Evolutionary conservation across 345 rosid genomes (phyloP).

Genomic region (Pugionium dolabratum): DNA sequence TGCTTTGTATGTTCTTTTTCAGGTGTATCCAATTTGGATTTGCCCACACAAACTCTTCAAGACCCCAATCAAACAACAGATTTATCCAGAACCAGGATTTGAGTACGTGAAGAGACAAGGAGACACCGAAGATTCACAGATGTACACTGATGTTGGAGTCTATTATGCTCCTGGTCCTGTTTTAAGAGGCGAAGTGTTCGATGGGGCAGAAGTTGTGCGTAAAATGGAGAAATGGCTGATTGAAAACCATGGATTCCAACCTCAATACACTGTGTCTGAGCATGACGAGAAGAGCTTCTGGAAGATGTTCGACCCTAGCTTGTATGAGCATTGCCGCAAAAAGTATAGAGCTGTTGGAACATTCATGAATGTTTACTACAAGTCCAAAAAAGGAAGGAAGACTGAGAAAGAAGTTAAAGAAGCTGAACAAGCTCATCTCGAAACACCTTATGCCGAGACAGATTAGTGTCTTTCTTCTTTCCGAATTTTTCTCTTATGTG

Average conservation of each 20-base stretch:
- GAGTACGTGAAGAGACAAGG: constrained; percentile 79
- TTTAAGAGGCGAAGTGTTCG: constrained; percentile 83
- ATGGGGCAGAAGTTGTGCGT: constrained; percentile 79
- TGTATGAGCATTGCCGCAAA: constrained; percentile 70
- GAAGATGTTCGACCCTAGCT: constrained; percentile 85
- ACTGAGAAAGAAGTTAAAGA: constrained; percentile 91
- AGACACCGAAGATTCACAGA: constrained; percentile 78
- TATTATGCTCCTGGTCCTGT: constrained; percentile 87
- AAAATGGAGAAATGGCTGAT: constrained; percentile 82
- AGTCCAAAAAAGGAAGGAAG: constrained; percentile 90
- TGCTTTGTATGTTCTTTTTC: too few relatives aligned
- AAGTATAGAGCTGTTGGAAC: constrained; percentile 82
- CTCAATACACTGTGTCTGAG: constrained; percentile 88
- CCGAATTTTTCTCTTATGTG: background rate
- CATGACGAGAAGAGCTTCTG: constrained; percentile 75
- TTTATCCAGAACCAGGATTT: constrained; percentile 77
- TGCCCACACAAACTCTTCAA: constrained; percentile 85
- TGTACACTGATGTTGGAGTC: constrained; percentile 89
- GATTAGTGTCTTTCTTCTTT: background rate
- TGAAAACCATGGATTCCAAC: constrained; percentile 80
- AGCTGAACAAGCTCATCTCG: constrained; percentile 77
- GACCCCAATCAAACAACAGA: background rate
- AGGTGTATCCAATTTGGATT: constrained; percentile 75
- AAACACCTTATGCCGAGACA: constrained; percentile 37
- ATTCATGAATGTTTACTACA: constrained; percentile 92